Conservation (phyloP, 2,329 filamentous ascomycete species). For the Colletotrichum sp. region DNA sequence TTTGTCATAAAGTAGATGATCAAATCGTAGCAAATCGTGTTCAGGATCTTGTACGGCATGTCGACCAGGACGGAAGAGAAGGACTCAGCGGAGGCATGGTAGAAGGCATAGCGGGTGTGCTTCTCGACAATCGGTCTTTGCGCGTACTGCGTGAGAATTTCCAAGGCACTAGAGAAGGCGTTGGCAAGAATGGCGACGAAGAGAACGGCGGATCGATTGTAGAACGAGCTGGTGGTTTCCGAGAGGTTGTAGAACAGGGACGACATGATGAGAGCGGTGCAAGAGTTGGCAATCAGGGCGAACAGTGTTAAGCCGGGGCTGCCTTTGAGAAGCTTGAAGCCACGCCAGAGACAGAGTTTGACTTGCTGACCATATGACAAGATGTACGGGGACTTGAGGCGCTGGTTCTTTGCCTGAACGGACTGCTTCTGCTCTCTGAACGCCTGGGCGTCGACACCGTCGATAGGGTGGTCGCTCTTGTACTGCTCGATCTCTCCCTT, state of each 20-base stretch:
- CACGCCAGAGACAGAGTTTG: conserved; percentile 45
- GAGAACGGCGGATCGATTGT: conserved; percentile 49
- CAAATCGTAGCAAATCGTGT: conserved; percentile 64
- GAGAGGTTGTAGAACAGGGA: conserved; percentile 55
- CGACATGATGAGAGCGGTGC: conserved; percentile 57
- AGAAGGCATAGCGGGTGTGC: conserved; percentile 33
- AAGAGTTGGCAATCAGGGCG: conserved; percentile 45
- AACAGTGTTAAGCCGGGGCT: conserved; percentile 44
- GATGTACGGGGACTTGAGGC: conserved; percentile 53
- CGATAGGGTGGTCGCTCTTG: background rate
- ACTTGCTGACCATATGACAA: conserved; percentile 53
- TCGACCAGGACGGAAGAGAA: conserved; percentile 18
- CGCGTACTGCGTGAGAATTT: conserved; percentile 30
- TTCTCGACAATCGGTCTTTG: conserved; percentile 32
- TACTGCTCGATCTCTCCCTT: conserved; percentile 34
- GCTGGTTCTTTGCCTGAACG: conserved; percentile 40
- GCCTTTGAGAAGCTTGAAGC: conserved; percentile 43
- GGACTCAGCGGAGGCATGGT: conserved; percentile 32
- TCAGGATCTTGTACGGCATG: conserved; percentile 39
- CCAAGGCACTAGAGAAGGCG: conserved; percentile 44
- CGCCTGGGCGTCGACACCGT: conserved; percentile 3
- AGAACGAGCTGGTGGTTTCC: conserved; percentile 47
- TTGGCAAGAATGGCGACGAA: conserved; percentile 62
- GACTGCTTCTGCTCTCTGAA: conserved; percentile 9
- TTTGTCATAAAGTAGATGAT: conserved; percentile 71